phyloP scores from a whole-genome alignment of 2,329 filamentous ascomycete genomes.

The Fusarium anthophilum region DNA sequence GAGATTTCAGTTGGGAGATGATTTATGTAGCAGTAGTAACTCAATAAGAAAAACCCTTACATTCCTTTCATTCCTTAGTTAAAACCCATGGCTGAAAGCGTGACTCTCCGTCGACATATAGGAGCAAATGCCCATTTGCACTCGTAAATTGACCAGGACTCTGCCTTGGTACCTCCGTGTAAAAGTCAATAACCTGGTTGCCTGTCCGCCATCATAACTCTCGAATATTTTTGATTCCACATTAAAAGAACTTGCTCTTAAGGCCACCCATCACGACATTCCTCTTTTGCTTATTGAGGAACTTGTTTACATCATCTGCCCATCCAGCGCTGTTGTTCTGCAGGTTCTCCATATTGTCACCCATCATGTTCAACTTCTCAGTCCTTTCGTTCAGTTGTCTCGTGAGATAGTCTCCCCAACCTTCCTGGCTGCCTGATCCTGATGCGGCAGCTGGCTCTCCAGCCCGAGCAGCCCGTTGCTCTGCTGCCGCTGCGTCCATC shows the following conservation, averaged over 20 bases:
- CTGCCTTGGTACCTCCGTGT: slow-evolving; percentile 21
- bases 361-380: slow-evolving; percentile 83
- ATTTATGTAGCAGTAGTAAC: background rate
- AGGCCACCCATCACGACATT: slow-evolving; percentile 79
- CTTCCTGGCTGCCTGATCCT: slow-evolving; percentile 60
- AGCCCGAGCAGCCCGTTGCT: slow-evolving; percentile 69
- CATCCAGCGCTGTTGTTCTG: slow-evolving; percentile 84
- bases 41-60: background rate
- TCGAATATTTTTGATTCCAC: background rate
- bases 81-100: background rate
- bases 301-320: slow-evolving; percentile 90
- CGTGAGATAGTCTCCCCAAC: slow-evolving; percentile 82
- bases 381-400: slow-evolving; percentile 90
- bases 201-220: background rate
- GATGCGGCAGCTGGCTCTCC: slow-evolving; percentile 44
- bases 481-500: slow-evolving; percentile 79
- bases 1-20: background rate
- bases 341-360: slow-evolving; percentile 84
- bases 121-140: background rate
- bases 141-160: background rate
- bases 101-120: background rate
- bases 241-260: slow-evolving; percentile 65
- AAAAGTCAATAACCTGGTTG: background rate
- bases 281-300: slow-evolving; percentile 85
- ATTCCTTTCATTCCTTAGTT: background rate